A percentile compares a stretch with the other conserved stretches of the same genome.
Conservation (phyloP, 768 basidiomycete species). For the Pleurotus platypus region DNA sequence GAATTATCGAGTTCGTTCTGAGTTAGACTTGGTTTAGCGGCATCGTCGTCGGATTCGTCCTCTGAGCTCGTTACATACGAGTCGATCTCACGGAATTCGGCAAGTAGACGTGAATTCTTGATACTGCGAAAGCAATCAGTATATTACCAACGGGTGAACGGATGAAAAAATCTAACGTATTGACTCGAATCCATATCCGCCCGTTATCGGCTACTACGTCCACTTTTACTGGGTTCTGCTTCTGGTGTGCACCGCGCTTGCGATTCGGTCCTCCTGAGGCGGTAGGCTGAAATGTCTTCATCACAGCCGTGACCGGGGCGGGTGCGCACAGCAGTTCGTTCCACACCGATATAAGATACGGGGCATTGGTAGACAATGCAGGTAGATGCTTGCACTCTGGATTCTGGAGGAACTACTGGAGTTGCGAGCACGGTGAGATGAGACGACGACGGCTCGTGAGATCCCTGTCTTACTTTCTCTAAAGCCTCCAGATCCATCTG, state of each 20-base stretch:
- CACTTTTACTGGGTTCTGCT: slow-evolving; percentile 56
- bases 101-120: slow-evolving; percentile 70
- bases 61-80: slow-evolving; percentile 68
- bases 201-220: slow-evolving; percentile 80
- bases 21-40: slow-evolving; percentile 35
- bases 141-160: neutral
- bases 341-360: slow-evolving; percentile 81
- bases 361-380: slow-evolving; percentile 70
- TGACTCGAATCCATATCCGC: slow-evolving; percentile 76
- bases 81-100: slow-evolving; percentile 84
- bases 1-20: slow-evolving; percentile 68
- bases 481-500: slow-evolving; percentile 42
- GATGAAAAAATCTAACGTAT: slow-evolving; percentile 61
- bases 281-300: slow-evolving; percentile 43
- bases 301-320: slow-evolving; percentile 54
- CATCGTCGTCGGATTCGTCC: slow-evolving; percentile 46
- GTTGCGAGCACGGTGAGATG: slow-evolving; percentile 8
- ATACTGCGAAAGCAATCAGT: slow-evolving; percentile 38
- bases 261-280: slow-evolving; percentile 12
- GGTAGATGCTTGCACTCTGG: slow-evolving; percentile 41
- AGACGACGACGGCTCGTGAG: slow-evolving; percentile 6
- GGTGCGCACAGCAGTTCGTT: slow-evolving; percentile 65
- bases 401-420: slow-evolving; percentile 63
- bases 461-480: slow-evolving; percentile 32
- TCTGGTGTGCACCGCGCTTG: slow-evolving; percentile 17